Evolutionary conservation across 306 rosid species (phyloP).

Genomic region (Erythrophleum fordii): DNA sequence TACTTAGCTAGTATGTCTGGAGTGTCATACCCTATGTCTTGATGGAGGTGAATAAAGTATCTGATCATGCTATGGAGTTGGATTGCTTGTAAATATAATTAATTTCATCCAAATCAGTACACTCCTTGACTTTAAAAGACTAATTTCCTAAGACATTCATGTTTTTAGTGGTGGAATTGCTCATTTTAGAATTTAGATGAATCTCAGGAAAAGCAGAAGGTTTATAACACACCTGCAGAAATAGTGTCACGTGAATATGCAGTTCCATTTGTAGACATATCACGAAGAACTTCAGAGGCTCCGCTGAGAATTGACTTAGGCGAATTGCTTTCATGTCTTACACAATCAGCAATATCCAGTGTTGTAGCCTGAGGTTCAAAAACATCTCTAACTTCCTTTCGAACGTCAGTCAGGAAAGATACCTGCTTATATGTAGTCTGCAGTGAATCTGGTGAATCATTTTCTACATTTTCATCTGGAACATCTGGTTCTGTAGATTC

Average conservation of each 20-base stretch:
- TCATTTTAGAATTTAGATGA: not conserved
- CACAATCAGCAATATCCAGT: constrained; percentile 36
- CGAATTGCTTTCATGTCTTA: constrained; percentile 45
- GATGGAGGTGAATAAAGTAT: not conserved
- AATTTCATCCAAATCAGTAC: constrained; percentile 8
- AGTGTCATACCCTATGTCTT: not conserved
- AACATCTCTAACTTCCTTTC: constrained; percentile 51
- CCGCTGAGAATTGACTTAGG: constrained; percentile 49
- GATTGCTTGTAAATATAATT: not conserved
- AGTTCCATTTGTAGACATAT: constrained; percentile 41
- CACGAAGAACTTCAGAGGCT: constrained; percentile 50
- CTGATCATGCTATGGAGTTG: not conserved
- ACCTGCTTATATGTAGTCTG: constrained; percentile 50
- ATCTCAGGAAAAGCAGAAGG: constrained; percentile 9
- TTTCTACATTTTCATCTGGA: constrained; percentile 45
- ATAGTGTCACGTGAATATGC: constrained; percentile 28
- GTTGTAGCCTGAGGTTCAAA: constrained; percentile 37
- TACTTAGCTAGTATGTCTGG: not conserved
- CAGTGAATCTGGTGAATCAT: constrained; percentile 44
- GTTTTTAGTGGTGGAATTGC: not conserved
- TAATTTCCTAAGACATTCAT: not conserved
- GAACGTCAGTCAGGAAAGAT: constrained; percentile 48
- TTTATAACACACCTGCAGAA: constrained; percentile 57
- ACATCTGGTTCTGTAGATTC: constrained; percentile 39
- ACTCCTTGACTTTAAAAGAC: not conserved